Conservation (phyloP, 2,329 filamentous ascomycete species). For the Colletotrichum navitas region DNA sequence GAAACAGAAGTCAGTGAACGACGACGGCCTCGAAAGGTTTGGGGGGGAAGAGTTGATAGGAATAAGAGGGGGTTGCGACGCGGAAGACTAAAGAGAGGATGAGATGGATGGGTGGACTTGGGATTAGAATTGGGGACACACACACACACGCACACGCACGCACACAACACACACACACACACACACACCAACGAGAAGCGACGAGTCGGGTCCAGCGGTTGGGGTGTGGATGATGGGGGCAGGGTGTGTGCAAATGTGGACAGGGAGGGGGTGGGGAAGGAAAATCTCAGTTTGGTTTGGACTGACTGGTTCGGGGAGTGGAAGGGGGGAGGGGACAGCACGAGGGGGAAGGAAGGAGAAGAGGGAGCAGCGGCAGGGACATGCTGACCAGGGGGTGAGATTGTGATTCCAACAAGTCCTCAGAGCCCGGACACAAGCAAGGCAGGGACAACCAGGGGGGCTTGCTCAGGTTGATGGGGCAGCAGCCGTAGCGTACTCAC, state of each 20-base stretch:
- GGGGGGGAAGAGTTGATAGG: slow-evolving; percentile 49
- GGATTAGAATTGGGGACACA: slow-evolving; percentile 41
- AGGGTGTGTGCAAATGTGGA: slow-evolving; percentile 21
- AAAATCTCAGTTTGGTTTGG: slow-evolving; percentile 38
- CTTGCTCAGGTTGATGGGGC: slow-evolving; percentile 38
- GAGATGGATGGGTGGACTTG: slow-evolving; percentile 41
- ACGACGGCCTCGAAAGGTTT: slow-evolving; percentile 45
- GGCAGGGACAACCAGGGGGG: slow-evolving; percentile 14
- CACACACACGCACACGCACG: slow-evolving; percentile 13
- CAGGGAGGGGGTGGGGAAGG: slow-evolving; percentile 27
- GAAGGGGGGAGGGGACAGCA: slow-evolving; percentile 3
- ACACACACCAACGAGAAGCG: slow-evolving; percentile 35
- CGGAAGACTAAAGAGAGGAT: slow-evolving; percentile 42
- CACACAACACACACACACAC: slow-evolving; percentile 16
- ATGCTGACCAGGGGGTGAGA: slow-evolving; percentile 19
- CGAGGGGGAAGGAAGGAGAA: slow-evolving; percentile 1
- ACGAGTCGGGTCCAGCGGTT: slow-evolving; percentile 39
- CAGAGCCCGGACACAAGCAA: slow-evolving; percentile 20
- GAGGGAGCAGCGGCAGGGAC: slow-evolving; percentile 25
- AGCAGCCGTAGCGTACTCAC: slow-evolving; percentile 28
- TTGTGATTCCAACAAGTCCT: slow-evolving; percentile 28
- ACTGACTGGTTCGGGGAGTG: slow-evolving; percentile 23
- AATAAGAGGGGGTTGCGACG: slow-evolving; percentile 45
- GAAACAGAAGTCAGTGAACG: slow-evolving; percentile 45
- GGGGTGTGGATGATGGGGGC: slow-evolving; percentile 26